Conservation (phyloP, 192 early-diverging fungal genomes). For the Irineochytrium annulatum region DNA sequence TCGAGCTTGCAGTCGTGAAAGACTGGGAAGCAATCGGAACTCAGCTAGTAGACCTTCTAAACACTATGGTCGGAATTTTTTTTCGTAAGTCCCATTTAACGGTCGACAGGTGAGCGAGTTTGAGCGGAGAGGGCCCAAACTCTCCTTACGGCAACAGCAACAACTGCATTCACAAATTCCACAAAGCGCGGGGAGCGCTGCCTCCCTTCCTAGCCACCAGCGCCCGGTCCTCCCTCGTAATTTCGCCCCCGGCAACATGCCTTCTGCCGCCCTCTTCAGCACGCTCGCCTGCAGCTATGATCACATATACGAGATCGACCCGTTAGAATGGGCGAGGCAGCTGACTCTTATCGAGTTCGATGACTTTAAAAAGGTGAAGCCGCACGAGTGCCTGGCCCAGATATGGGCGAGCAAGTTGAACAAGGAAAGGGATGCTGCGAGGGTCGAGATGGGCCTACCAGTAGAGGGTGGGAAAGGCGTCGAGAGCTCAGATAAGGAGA, state of each 20-base stretch:
- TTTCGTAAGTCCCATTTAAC: too few species aligned
- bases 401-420: constrained; percentile 47
- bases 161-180: too few species aligned
- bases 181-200: too few species aligned
- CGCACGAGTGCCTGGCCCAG: constrained; percentile 52
- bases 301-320: constrained; percentile 41
- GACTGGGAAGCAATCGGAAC: constrained; percentile 41
- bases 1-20: constrained; percentile 26
- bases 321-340: constrained; percentile 52
- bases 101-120: too few species aligned
- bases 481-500: constrained; percentile 4
- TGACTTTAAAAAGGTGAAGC: constrained; percentile 37
- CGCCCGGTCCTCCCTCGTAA: too few species aligned
- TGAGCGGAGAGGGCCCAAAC: too few species aligned
- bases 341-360: constrained; percentile 47
- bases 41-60: constrained; percentile 33
- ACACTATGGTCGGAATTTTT: too few species aligned
- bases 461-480: background rate
- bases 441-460: background rate
- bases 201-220: too few species aligned
- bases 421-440: constrained; percentile 31
- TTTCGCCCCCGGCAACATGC: too few species aligned
- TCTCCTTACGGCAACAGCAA: too few species aligned
- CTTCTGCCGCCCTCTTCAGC: too few species aligned
- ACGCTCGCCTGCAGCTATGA: too few species aligned